Evolutionary conservation across 495 filamentous ascomycete genomes (phyloP).

Genomic region (Glonium stellatum): DNA sequence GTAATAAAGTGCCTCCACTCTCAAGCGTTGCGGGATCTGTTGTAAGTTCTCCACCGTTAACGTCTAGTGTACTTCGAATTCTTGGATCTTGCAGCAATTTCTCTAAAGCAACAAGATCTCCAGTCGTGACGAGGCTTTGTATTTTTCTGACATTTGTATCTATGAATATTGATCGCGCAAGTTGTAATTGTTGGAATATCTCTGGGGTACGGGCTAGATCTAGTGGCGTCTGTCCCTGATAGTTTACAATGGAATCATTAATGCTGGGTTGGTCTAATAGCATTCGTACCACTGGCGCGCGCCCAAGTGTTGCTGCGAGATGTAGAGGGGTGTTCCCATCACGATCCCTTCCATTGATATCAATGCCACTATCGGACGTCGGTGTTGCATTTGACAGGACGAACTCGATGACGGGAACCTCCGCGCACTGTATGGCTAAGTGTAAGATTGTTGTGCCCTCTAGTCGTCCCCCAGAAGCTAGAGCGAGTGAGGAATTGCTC

Average conservation of each 20-base stretch:
- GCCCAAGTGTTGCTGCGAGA: slow-evolving; percentile 74
- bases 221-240: slow-evolving; percentile 75
- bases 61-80: slow-evolving; percentile 76
- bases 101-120: slow-evolving; percentile 70
- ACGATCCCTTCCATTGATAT: slow-evolving; percentile 83
- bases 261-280: slow-evolving; percentile 71
- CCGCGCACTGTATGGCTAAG: slow-evolving; percentile 93
- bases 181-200: slow-evolving; percentile 91
- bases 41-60: slow-evolving; percentile 81
- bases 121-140: slow-evolving; percentile 62
- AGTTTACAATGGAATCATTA: slow-evolving; percentile 88
- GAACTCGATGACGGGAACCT: slow-evolving; percentile 91
- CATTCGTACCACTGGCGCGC: slow-evolving; percentile 68
- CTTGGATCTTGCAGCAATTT: slow-evolving; percentile 75
- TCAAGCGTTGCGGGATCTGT: slow-evolving; percentile 70
- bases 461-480: slow-evolving; percentile 37
- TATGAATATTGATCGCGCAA: slow-evolving; percentile 82
- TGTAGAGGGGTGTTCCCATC: slow-evolving; percentile 94
- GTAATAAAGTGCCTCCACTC: slow-evolving; percentile 77
- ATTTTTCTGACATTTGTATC: slow-evolving; percentile 78
- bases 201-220: slow-evolving; percentile 86
- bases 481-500: slow-evolving; percentile 49
- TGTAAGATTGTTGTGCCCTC: slow-evolving; percentile 86
- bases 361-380: slow-evolving; percentile 46
- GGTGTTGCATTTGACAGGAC: slow-evolving; percentile 60